Evolutionary conservation across 192 early-diverging fungal genomes (phyloP).

Genomic region (Phycomyces nitens): DNA sequence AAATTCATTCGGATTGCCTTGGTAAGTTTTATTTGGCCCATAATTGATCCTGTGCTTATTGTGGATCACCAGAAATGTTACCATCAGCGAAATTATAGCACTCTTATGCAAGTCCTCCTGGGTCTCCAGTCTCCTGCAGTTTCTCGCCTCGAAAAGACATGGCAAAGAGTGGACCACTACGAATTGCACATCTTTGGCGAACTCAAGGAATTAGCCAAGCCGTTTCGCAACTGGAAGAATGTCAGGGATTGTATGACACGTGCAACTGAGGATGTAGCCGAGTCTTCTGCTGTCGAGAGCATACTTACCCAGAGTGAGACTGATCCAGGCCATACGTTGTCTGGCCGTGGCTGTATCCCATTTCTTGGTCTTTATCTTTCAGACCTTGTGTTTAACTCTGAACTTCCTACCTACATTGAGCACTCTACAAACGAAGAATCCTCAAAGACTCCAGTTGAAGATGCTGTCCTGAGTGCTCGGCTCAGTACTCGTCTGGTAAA

Average conservation of each 20-base stretch:
- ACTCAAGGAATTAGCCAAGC: constrained; percentile 47
- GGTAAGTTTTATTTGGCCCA: constrained; percentile 25
- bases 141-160: constrained; percentile 49
- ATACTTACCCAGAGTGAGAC: constrained; percentile 18
- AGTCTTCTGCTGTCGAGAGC: constrained; percentile 32
- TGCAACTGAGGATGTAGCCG: constrained; percentile 46
- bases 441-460: background rate
- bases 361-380: constrained; percentile 58
- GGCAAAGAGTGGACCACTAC: constrained; percentile 43
- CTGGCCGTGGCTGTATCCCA: constrained; percentile 51
- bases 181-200: constrained; percentile 47
- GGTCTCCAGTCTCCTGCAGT: constrained; percentile 55
- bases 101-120: constrained; percentile 55
- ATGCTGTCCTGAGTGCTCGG: constrained; percentile 4
- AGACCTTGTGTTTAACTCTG: constrained; percentile 57
- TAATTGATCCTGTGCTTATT: background rate
- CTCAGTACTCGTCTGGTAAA: constrained; percentile 42
- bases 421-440: background rate
- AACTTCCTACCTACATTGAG: constrained; percentile 52
- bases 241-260: constrained; percentile 54
- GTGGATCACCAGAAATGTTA: constrained; percentile 49
- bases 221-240: constrained; percentile 55
- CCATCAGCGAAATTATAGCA: constrained; percentile 56
- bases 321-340: constrained; percentile 12
- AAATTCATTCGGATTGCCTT: constrained; percentile 63